A percentile compares a stretch with the other conserved stretches of the same genome.
These are phyloP conservation scores for Oryza brachyantha DNA, from an alignment of 176 grass and related monocot species.

Conservation along the genomic window DNA sequence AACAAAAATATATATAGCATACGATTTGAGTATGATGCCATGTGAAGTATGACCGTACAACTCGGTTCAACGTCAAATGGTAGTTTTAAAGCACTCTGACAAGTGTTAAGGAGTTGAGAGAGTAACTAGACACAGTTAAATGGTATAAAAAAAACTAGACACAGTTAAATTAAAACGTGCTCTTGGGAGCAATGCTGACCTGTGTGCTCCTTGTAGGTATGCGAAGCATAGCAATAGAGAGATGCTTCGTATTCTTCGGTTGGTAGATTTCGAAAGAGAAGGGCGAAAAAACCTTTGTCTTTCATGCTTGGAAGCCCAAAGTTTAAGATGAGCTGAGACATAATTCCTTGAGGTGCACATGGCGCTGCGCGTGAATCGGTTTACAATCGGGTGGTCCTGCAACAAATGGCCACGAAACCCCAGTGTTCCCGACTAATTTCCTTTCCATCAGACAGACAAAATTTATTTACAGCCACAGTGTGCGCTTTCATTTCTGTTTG, in stretches of 20 bases:
- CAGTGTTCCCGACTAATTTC: not conserved
- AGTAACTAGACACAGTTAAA: not conserved
- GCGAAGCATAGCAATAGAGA: not conserved
- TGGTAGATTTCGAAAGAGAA: not conserved
- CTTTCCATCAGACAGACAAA: not conserved
- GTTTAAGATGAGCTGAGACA: not conserved
- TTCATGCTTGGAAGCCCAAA: not conserved
- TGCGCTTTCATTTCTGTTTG: not conserved
- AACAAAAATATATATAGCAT: too few relatives aligned
- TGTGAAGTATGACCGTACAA: not conserved
- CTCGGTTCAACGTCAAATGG: not conserved
- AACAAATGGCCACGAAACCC: constrained; percentile 11
- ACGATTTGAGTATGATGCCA: not conserved
- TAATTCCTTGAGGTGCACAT: constrained; percentile 24
- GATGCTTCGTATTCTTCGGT: too few relatives aligned
- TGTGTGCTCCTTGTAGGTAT: not conserved
- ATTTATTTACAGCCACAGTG: not conserved
- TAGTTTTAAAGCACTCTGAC: not conserved
- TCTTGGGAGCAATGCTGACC: not conserved
- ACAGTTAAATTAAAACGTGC: not conserved
- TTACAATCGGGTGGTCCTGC: constrained; percentile 24
- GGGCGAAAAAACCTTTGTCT: not conserved
- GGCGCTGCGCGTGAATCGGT: not conserved
- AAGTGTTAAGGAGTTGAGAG: not conserved
- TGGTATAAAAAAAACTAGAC: too few relatives aligned